phyloP scores from a whole-genome alignment of 192 early-diverging fungal species.

The Mortierella alpina region DNA sequence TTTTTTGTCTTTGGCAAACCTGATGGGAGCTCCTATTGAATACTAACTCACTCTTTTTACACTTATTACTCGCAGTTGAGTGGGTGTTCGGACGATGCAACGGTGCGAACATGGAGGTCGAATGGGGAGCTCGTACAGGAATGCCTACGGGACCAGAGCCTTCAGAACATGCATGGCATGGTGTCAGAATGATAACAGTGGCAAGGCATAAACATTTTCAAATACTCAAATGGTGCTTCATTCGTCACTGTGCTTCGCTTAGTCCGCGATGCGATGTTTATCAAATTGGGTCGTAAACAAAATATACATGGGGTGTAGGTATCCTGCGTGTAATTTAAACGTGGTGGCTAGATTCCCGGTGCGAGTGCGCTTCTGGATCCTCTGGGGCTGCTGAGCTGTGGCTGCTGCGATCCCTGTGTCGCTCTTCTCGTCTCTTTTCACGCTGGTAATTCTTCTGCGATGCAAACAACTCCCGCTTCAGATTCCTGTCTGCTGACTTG shows the following conservation, averaged over 20 bases:
- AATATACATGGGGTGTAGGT: background rate
- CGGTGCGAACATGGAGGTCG: slow-evolving; percentile 76
- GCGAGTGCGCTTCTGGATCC: slow-evolving; percentile 14
- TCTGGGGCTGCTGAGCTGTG: slow-evolving; percentile 30
- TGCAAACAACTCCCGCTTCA: slow-evolving; percentile 86
- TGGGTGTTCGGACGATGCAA: slow-evolving; percentile 81
- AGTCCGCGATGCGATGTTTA: slow-evolving; percentile 3
- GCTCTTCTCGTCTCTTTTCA: slow-evolving; percentile 63
- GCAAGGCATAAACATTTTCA: background rate
- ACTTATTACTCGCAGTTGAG: slow-evolving; percentile 65
- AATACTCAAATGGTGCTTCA: background rate
- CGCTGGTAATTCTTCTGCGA: slow-evolving; percentile 72
- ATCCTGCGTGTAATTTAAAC: background rate
- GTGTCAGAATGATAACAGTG: slow-evolving; percentile 20
- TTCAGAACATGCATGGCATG: slow-evolving; percentile 32
- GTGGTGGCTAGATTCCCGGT: slow-evolving; percentile 16
- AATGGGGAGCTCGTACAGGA: slow-evolving; percentile 28
- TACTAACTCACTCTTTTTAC: background rate
- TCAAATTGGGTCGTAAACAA: background rate
- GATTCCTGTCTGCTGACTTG: slow-evolving; percentile 79
- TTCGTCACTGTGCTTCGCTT: background rate
- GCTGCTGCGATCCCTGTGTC: slow-evolving; percentile 37
- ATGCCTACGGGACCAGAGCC: slow-evolving; percentile 21
- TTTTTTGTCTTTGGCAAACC: background rate
- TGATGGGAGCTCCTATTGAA: background rate